Evolutionary conservation across 1,284 basidiomycete species (phyloP).

Genomic region (Peniophora sp.): DNA sequence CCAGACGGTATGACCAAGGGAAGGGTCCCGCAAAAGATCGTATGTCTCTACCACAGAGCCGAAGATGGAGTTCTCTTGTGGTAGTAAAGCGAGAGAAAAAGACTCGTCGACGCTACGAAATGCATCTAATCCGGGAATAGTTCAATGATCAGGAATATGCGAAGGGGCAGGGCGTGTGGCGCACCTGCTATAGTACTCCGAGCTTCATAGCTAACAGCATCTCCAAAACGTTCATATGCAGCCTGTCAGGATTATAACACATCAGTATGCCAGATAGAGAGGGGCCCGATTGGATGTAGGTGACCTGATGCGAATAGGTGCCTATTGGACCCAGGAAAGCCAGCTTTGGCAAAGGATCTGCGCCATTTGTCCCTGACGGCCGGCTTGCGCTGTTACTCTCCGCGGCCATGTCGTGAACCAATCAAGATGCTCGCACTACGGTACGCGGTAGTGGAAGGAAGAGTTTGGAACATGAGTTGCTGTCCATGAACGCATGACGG

Average conservation of each 20-base stretch:
- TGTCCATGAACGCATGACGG: not conserved
- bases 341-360: slow-evolving; percentile 14
- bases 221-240: slow-evolving; percentile 49
- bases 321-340: slow-evolving; percentile 62
- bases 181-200: slow-evolving; percentile 48
- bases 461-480: not conserved
- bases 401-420: not conserved
- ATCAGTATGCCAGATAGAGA: not conserved
- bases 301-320: slow-evolving; percentile 73
- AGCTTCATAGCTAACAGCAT: slow-evolving; percentile 41
- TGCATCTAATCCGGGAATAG: slow-evolving; percentile 35
- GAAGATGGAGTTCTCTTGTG: slow-evolving; percentile 71
- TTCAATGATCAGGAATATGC: slow-evolving; percentile 6
- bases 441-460: not conserved
- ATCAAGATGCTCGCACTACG: not conserved
- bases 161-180: slow-evolving; percentile 1
- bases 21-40: slow-evolving; percentile 42
- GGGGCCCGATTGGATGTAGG: slow-evolving; percentile 2
- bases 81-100: slow-evolving; percentile 48
- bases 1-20: slow-evolving; percentile 33
- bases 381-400: not conserved
- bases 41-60: slow-evolving; percentile 72
- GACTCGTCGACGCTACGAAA: slow-evolving; percentile 38
- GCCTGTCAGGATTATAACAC: slow-evolving; percentile 32
- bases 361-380: not conserved